Percentiles rank a stretch among this genome's conserved stretches.
These are phyloP conservation scores for Pichia paraexigua DNA, from an alignment of 805 yeast species.

Conservation along the genomic window DNA sequence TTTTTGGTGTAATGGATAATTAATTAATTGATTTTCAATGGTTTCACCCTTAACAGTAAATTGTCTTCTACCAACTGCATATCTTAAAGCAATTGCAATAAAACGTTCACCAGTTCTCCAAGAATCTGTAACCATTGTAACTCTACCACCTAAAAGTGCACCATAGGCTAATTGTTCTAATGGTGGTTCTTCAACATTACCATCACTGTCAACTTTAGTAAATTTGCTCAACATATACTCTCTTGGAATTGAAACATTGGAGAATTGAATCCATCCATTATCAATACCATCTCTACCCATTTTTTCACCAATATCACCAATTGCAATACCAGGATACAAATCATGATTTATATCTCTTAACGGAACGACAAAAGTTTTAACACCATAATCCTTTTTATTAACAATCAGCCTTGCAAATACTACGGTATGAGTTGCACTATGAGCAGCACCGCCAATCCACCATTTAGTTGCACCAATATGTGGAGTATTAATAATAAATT, in stretches of 20 bases:
- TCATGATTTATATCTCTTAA: slow-evolving; percentile 69
- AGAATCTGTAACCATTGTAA: slow-evolving; percentile 81
- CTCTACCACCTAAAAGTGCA: slow-evolving; percentile 83
- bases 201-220: slow-evolving; percentile 59
- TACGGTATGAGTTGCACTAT: slow-evolving; percentile 82
- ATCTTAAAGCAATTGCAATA: slow-evolving; percentile 77
- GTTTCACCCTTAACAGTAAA: slow-evolving; percentile 46
- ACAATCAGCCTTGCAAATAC: slow-evolving; percentile 79
- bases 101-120: slow-evolving; percentile 74
- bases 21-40: slow-evolving; percentile 63
- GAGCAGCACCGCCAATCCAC: slow-evolving; percentile 99
- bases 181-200: slow-evolving; percentile 70
- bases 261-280: slow-evolving; percentile 94
- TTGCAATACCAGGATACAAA: slow-evolving; percentile 66
- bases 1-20: slow-evolving; percentile 84
- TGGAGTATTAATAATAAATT: slow-evolving; percentile 76
- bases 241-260: slow-evolving; percentile 76
- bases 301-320: slow-evolving; percentile 91
- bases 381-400: slow-evolving; percentile 82
- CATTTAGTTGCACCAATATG: slow-evolving; percentile 90
- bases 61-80: slow-evolving; percentile 86
- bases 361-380: slow-evolving; percentile 87
- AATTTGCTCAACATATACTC: slow-evolving; percentile 76
- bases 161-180: slow-evolving; percentile 84
- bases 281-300: slow-evolving; percentile 97